Percentiles rank a stretch among this genome's conserved stretches.
These are phyloP conservation scores for Calonectria hawksworthii DNA, from an alignment of 2,329 filamentous ascomycete genomes.

Conservation along the genomic window DNA sequence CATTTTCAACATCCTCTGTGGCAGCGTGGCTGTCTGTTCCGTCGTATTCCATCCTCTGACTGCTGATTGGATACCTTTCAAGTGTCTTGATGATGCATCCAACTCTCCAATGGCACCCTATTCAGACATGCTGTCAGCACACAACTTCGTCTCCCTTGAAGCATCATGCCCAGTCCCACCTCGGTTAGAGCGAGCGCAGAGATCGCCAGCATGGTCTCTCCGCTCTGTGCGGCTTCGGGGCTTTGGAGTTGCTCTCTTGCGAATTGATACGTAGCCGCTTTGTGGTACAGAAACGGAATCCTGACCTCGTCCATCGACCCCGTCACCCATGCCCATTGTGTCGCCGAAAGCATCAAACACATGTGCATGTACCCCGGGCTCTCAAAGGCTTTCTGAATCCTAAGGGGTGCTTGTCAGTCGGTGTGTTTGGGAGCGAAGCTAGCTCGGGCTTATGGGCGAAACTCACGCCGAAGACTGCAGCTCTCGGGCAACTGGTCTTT, in stretches of 20 bases:
- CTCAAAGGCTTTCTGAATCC: slow-evolving; percentile 59
- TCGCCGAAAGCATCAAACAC: slow-evolving; percentile 59
- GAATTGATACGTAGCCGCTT: slow-evolving; percentile 61
- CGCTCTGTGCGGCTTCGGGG: slow-evolving; percentile 54
- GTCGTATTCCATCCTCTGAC: slow-evolving; percentile 39
- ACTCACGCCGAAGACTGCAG: slow-evolving; percentile 49
- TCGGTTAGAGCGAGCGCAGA: slow-evolving; percentile 60
- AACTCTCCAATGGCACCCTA: slow-evolving; percentile 60
- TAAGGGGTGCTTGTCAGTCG: slow-evolving; percentile 41
- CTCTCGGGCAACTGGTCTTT: slow-evolving; percentile 55
- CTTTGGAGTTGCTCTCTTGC: slow-evolving; percentile 58
- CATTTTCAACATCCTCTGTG: slow-evolving; percentile 61
- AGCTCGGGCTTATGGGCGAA: slow-evolving; percentile 16
- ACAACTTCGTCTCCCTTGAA: neutral
- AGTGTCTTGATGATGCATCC: slow-evolving; percentile 59
- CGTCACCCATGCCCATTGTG: slow-evolving; percentile 62
- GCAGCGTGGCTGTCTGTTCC: slow-evolving; percentile 47
- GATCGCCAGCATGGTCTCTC: slow-evolving; percentile 59
- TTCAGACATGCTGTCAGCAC: slow-evolving; percentile 27
- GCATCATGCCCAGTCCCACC: slow-evolving; percentile 44
- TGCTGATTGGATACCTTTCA: slow-evolving; percentile 54
- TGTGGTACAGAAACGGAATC: slow-evolving; percentile 61
- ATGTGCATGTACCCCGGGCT: slow-evolving; percentile 62
- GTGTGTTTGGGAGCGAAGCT: neutral
- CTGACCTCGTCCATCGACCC: slow-evolving; percentile 60